Evolutionary conservation across 148 eudicot genomes (phyloP).

Genomic region (Fallopia convolvulus): DNA sequence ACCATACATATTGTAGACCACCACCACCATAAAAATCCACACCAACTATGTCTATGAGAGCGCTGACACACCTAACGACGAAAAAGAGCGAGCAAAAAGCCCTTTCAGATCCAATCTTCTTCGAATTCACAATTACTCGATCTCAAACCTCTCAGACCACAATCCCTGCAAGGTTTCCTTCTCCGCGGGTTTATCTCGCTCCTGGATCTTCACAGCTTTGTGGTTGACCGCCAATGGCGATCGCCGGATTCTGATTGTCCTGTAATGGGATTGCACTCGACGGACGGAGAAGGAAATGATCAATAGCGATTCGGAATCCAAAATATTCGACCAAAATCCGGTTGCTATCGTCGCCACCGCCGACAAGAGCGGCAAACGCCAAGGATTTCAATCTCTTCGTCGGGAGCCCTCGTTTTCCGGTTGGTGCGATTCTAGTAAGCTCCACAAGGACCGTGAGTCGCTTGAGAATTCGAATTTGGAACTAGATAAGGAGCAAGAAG

Average conservation of each 20-base stretch:
- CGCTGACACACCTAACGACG: slow-evolving; percentile 2
- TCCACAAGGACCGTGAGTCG: slow-evolving; percentile 10
- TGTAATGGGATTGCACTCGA: slow-evolving; percentile 1
- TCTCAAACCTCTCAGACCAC: neutral
- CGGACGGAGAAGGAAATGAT: slow-evolving; percentile 21
- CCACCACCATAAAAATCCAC: too few relatives aligned
- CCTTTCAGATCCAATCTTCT: slow-evolving; percentile 9
- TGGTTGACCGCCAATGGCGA: slow-evolving; percentile 3
- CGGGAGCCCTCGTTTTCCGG: slow-evolving; percentile 46
- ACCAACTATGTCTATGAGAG: slow-evolving; percentile 5
- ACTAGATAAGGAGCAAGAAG: slow-evolving; percentile 6
- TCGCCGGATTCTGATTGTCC: neutral
- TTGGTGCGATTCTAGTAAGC: slow-evolving; percentile 30
- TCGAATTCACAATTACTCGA: neutral
- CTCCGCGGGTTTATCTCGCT: neutral
- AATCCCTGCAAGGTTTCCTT: neutral
- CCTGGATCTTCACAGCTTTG: neutral
- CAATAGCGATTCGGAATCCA: slow-evolving; percentile 18
- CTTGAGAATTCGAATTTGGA: slow-evolving; percentile 14
- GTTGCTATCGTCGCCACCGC: neutral
- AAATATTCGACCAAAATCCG: slow-evolving; percentile 16
- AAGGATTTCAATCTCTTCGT: slow-evolving; percentile 10
- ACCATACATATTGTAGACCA: too few relatives aligned
- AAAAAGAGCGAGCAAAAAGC: neutral
- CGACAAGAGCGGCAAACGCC: slow-evolving; percentile 10